Evolutionary conservation across 257 asterid species (phyloP), one percentile per base, ranked within the genome.

Genomic region (Ballota nigra): DNA sequence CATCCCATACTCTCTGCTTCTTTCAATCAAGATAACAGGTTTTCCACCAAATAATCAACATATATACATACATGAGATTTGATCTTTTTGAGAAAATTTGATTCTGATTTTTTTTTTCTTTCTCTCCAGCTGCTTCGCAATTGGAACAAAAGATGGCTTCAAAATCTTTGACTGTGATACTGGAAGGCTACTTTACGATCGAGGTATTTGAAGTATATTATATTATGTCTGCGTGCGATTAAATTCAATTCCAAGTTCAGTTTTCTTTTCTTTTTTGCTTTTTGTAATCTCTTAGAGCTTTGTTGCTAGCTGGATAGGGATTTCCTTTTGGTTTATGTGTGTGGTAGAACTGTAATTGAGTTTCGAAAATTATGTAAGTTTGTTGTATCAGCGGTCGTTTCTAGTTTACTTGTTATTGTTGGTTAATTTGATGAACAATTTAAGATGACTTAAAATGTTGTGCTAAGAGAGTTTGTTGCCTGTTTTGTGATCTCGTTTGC

Each of bases 21-120:
- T 19, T 92, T 92, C 91, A 92, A 92, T 78, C 98, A 92, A 81
- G 98, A 92, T 58, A 80, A 79, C 87, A 88, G 96, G 97, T 88
- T 61, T 40, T 53, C 10, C 15, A 15, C 26, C 56, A 58, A 29
- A 9, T 26, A 5, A 36, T 60, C 18, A 43, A 43, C 49, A 1
- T 38, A n/a, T 3, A 13, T 12, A 38, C 12, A 6, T 11, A 15
- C 47, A 36, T 20, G 52, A 53, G 24, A 16, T 53, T 51, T 40
- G 6, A 13, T 29, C 9, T 20, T 19, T 36, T 63, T 9, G 5
- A 31, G 16, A 16, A 8, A 7, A 15, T n/a, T 15, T 60, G 13
- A 8, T 9, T 18, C 40, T 8, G 12, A n/a, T 8, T 12, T 34
- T 20, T 45, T 28, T 45, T 45, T 28, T 64, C 28, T 45, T 28